A percentile compares a stretch with the other conserved stretches of the same genome.
These are phyloP conservation scores for Daedaleopsis nitida DNA, from an alignment of 768 basidiomycete genomes.

Conservation along the genomic window DNA sequence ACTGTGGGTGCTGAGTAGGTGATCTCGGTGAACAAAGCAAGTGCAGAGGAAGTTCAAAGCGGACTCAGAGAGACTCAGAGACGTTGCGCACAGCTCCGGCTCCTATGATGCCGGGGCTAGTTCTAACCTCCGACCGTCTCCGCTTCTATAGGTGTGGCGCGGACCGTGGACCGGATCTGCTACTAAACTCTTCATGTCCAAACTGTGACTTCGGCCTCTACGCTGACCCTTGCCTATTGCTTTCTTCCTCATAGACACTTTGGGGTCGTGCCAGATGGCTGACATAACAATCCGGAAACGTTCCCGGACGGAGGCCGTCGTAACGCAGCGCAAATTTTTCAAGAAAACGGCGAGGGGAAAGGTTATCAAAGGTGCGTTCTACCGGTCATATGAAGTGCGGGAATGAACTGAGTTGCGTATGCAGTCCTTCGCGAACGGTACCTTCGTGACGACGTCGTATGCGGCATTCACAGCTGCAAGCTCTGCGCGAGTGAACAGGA, in stretches of 20 bases:
- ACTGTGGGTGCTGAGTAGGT: too few relatives aligned
- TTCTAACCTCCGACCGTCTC: too few relatives aligned
- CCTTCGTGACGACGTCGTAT: constrained; percentile 87
- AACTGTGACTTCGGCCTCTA: not conserved
- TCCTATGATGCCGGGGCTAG: too few relatives aligned
- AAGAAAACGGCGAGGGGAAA: constrained; percentile 95
- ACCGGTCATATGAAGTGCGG: constrained; percentile 1
- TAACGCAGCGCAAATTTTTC: constrained; percentile 90
- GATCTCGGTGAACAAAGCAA: too few relatives aligned
- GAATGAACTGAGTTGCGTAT: not conserved
- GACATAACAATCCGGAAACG: constrained; percentile 77
- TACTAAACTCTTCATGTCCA: not conserved
- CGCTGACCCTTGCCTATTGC: not conserved
- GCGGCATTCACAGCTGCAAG: constrained; percentile 75
- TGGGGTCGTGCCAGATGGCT: constrained; percentile 31
- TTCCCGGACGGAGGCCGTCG: constrained; percentile 65
- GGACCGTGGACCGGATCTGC: not conserved
- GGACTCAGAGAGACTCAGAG: too few relatives aligned
- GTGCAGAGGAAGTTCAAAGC: too few relatives aligned
- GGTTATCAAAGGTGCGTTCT: constrained; percentile 79
- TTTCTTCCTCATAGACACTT: not conserved
- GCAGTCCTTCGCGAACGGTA: constrained; percentile 89
- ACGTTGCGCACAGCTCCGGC: too few relatives aligned
- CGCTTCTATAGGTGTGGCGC: too few relatives aligned
- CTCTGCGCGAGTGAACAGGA: constrained; percentile 50